A percentile compares a stretch with the other conserved stretches of the same genome.
Conservation (phyloP, 2,329 filamentous ascomycete genomes). For the Acrodontium crateriforme region DNA sequence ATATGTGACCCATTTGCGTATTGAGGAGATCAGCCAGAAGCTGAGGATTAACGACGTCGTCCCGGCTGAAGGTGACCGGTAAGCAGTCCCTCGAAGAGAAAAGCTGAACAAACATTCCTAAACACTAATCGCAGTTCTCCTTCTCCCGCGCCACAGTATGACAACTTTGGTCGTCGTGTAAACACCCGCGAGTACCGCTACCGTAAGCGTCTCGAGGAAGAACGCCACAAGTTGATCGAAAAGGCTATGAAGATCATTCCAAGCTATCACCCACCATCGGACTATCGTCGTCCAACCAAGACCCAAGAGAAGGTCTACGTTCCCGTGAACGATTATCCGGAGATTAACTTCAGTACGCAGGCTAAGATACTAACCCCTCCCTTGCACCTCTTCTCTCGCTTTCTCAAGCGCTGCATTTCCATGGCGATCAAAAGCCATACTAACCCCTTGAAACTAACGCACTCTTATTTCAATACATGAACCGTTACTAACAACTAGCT, state of each 20-base stretch:
- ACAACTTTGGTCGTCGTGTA: conserved; percentile 98
- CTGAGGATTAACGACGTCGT: conserved; percentile 98
- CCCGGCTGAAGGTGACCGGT: conserved; percentile 91
- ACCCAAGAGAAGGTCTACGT: conserved; percentile 99
- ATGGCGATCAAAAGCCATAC: conserved; percentile 22
- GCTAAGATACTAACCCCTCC: conserved; percentile 69
- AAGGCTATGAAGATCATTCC: conserved; percentile 99
- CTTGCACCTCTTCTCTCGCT: conserved; percentile 20
- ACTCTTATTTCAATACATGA: conserved; percentile 9
- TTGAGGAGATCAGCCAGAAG: conserved; percentile 99
- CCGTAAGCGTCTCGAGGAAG: conserved; percentile 93
- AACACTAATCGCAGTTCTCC: conserved; percentile 70
- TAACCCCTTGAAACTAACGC: conserved; percentile 19
- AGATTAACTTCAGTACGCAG: conserved; percentile 99
- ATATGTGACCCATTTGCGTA: conserved; percentile 89
- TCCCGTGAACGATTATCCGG: conserved; percentile 99
- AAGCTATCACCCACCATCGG: conserved; percentile 96
- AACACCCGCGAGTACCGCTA: conserved; percentile 98
- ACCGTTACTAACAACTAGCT: conserved; percentile 62
- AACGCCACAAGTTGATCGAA: conserved; percentile 96
- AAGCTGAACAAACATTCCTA: conserved; percentile 4
- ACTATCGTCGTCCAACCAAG: conserved; percentile 97
- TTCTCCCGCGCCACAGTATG: conserved; percentile 91
- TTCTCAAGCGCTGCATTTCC: conserved; percentile 9
- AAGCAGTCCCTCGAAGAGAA: conserved; percentile 22